Evolutionary conservation across 2,329 filamentous ascomycete genomes (phyloP), one percentile per base, ranked within the genome.

Genomic region (Colletotrichum lupini): DNA sequence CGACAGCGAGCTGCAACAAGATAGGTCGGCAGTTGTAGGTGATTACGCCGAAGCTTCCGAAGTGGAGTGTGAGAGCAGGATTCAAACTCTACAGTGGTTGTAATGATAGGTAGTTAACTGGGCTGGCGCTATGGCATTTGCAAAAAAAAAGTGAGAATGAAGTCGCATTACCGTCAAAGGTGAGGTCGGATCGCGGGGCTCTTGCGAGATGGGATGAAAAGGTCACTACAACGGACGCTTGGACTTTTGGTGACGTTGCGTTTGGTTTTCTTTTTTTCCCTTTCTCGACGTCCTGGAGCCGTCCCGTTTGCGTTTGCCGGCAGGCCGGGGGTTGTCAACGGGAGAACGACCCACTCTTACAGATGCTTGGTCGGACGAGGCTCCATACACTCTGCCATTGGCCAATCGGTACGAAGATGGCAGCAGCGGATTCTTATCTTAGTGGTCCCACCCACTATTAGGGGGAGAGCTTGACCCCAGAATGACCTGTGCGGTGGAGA

Each of bases 231-330:
- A 12, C 46, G 12, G n/a, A 9, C 55, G 59, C 66, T 69, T 26
- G 26, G 55, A 35, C 65, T 68, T n/a, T 37, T 12, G 63, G 56
- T 60, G 70, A 73, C 66, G 55, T 73, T 70, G 55, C 42, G 58
- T 58, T 49, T 14, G 14, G 42, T 37, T 22, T 57, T 70, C n/a
- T 62, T 19, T n/a, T 19, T 19, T 5, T 58, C 16, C 53, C 64
- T 55, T n/a, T 57, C 26, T 28, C 24, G 4, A 24, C 14, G 66
- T 49, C 14, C 37, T 19, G 42, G 19, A 60, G 22, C 35, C 11
- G 19, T 42, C 37, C 57, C 37, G 52, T 55, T 28, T 24, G 58
- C 28, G 42, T 30, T 11, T 64, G 53, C 56, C 60, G 55, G 52
- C 11, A 16, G 9, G 32, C 52, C 22, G 67, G 59, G 70, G 30